phyloP scores from a whole-genome alignment of 73 alveolate genomes.

The Halteria grandinella region DNA sequence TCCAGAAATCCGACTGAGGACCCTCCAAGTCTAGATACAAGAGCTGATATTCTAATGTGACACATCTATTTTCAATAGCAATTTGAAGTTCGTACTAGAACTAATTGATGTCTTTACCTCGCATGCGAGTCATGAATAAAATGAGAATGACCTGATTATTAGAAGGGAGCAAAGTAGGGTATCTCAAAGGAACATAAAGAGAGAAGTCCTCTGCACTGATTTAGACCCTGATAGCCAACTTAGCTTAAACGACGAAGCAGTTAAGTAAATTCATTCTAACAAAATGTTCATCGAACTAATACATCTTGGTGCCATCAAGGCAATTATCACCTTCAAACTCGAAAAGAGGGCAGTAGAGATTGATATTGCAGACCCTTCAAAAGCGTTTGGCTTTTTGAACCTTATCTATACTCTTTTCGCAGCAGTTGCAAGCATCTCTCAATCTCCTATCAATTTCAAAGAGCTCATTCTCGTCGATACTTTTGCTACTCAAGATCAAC shows the following conservation, averaged over 20 bases:
- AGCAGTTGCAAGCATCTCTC: constrained; percentile 63
- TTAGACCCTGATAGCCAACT: not conserved
- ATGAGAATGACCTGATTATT: too few species aligned
- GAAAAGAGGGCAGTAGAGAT: constrained; percentile 52
- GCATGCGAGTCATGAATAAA: too few species aligned
- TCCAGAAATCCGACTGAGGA: constrained; percentile 3
- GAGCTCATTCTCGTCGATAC: constrained; percentile 53
- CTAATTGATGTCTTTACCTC: too few species aligned
- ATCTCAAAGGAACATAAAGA: too few species aligned
- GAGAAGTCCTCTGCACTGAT: constrained; percentile 30
- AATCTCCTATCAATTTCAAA: constrained; percentile 60
- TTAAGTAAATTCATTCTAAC: not conserved
- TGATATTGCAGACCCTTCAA: constrained; percentile 19
- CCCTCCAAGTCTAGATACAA: constrained; percentile 32
- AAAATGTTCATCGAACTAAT: constrained; percentile 60
- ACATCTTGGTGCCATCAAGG: constrained; percentile 61
- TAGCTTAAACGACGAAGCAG: constrained; percentile 23
- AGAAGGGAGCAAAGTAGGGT: not conserved
- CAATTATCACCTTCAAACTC: constrained; percentile 51
- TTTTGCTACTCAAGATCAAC: constrained; percentile 49
- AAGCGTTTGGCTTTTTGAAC: constrained; percentile 48
- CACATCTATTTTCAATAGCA: constrained; percentile 33
- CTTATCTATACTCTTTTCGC: constrained; percentile 43
- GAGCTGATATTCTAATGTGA: constrained; percentile 55
- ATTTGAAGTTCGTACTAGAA: constrained; percentile 39